These are phyloP conservation scores for Penicillium sumatraense DNA, from an alignment of 2,329 filamentous ascomycete genomes.

Conservation along the genomic window DNA sequence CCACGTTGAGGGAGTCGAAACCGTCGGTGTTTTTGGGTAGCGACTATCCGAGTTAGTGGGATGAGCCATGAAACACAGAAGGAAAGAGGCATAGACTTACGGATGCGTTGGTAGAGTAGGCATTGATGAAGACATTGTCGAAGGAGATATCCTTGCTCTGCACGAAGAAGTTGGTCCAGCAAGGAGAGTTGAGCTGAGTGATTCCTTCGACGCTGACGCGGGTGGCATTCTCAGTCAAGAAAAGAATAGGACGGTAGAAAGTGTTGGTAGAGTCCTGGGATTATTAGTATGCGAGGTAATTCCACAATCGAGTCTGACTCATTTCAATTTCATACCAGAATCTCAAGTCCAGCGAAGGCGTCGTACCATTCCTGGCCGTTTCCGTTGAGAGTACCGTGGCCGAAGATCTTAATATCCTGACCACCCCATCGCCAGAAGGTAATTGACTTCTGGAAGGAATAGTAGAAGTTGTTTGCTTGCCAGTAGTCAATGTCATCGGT, in stretches of 20 bases:
- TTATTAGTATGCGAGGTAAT: not conserved
- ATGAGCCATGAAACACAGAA: not conserved
- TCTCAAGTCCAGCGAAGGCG: conserved; percentile 49
- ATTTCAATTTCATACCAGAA: conserved; percentile 31
- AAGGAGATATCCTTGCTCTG: conserved; percentile 60
- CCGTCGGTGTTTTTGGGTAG: conserved; percentile 67
- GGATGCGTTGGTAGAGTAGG: conserved; percentile 55
- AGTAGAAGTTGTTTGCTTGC: conserved; percentile 57
- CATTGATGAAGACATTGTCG: conserved; percentile 59
- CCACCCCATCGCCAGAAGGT: conserved; percentile 70
- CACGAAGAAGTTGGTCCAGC: conserved; percentile 68
- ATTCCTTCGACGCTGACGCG: conserved; percentile 63
- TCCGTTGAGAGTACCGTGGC: conserved; percentile 60
- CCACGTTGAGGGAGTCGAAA: conserved; percentile 64
- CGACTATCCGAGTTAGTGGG: conserved; percentile 25
- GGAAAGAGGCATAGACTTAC: conserved; percentile 12
- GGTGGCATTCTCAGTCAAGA: conserved; percentile 65
- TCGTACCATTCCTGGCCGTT: conserved; percentile 60
- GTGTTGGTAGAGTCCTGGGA: conserved; percentile 55
- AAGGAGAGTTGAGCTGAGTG: conserved; percentile 64
- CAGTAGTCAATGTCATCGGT: conserved; percentile 54
- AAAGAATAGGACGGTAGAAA: conserved; percentile 64
- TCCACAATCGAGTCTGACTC: not conserved
- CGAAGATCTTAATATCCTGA: conserved; percentile 64
- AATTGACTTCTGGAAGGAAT: conserved; percentile 59